Evolutionary conservation across 257 asterid species (phyloP).

Genomic region (Schizonepeta tenuifolia): DNA sequence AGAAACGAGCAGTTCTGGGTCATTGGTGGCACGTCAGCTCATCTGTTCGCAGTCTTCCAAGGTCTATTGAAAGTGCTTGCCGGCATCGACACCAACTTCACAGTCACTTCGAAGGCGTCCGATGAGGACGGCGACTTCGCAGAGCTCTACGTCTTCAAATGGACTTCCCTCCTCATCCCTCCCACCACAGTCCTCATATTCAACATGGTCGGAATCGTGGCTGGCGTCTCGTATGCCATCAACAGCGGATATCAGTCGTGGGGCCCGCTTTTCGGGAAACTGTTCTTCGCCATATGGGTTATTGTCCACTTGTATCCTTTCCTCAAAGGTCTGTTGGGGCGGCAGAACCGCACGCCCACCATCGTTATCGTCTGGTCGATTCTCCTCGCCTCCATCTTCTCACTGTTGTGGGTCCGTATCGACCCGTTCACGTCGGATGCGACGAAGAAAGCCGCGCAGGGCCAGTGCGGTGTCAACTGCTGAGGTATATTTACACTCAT

Average conservation of each 20-base stretch:
- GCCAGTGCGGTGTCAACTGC: conserved; percentile 83
- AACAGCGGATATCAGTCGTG: conserved; percentile 92
- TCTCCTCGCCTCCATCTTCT: conserved; percentile 90
- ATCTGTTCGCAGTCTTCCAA: conserved; percentile 88
- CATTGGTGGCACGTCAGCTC: conserved; percentile 93
- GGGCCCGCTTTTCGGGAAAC: too few species aligned
- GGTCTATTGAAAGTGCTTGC: conserved; percentile 89
- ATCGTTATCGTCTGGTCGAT: conserved; percentile 94
- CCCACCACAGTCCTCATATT: conserved; percentile 83
- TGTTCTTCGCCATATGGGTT: too few species aligned
- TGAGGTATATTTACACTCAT: conserved; percentile 26
- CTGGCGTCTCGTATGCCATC: conserved; percentile 83
- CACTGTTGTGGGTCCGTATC: conserved; percentile 85
- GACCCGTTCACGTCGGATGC: conserved; percentile 76
- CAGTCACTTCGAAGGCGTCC: conserved; percentile 82
- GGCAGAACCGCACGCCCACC: conserved; percentile 88
- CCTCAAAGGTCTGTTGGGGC: conserved; percentile 83
- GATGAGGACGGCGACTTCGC: conserved; percentile 82
- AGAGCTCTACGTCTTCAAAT: conserved; percentile 81
- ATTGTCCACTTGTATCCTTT: too few species aligned
- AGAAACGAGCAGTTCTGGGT: conserved; percentile 99
- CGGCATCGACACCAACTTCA: conserved; percentile 88
- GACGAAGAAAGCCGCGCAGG: conserved; percentile 51
- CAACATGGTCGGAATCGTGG: conserved; percentile 84
- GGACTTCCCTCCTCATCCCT: conserved; percentile 89